Percentiles rank a stretch among this genome's conserved stretches.
phyloP scores from a whole-genome alignment of 2,329 filamentous ascomycete genomes.

The Rutstroemia sp. region DNA sequence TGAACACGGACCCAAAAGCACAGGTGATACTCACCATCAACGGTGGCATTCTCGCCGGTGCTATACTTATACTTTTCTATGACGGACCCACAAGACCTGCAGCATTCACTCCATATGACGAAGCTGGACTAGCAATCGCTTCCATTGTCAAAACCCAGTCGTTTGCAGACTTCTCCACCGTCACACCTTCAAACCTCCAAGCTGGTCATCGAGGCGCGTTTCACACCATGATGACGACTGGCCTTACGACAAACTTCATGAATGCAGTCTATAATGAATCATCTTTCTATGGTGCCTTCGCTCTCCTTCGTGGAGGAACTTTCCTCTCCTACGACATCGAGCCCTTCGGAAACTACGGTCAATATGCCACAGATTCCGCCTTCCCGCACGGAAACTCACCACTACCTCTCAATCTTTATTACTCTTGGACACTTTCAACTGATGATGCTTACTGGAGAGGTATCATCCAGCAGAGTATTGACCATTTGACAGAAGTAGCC shows the following conservation, averaged over 20 bases:
- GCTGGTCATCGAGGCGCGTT: constrained; percentile 24
- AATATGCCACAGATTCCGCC: constrained; percentile 27
- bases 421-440: constrained; percentile 18
- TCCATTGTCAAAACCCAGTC: not conserved
- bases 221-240: constrained; percentile 25
- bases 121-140: constrained; percentile 3
- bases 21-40: constrained; percentile 27
- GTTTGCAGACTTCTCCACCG: constrained; percentile 12
- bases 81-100: constrained; percentile 25
- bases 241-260: constrained; percentile 20
- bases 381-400: constrained; percentile 27
- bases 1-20: constrained; percentile 25
- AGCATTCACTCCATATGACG: constrained; percentile 20
- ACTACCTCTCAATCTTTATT: constrained; percentile 26
- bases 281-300: constrained; percentile 15
- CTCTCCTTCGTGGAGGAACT: constrained; percentile 15
- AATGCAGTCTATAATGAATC: constrained; percentile 18
- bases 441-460: constrained; percentile 27
- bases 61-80: constrained; percentile 24
- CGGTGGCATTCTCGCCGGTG: constrained; percentile 5
- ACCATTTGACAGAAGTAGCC: constrained; percentile 25
- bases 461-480: constrained; percentile 20
- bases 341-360: constrained; percentile 27
- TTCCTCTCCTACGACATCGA: constrained; percentile 27
- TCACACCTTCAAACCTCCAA: constrained; percentile 16